Evolutionary conservation across 495 filamentous ascomycete species (phyloP).

Genomic region (Tuber umbilicatum): DNA sequence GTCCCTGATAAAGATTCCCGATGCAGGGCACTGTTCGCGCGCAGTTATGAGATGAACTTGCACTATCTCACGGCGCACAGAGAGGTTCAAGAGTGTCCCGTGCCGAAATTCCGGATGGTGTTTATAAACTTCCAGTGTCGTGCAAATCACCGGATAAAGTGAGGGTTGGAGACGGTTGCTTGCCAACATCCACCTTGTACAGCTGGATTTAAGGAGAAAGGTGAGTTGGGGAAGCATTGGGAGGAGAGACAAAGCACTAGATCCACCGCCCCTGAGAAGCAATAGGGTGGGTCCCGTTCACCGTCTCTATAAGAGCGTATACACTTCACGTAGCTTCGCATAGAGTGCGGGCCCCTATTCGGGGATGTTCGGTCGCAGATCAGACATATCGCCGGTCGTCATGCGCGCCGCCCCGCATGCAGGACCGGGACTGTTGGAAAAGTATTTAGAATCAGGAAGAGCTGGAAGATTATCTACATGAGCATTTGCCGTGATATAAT

Average conservation of each 20-base stretch:
- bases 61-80: conserved; percentile 21
- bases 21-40: conserved; percentile 21
- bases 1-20: conserved; percentile 13
- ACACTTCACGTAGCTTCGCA: conserved; percentile 9
- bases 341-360: conserved; percentile 17
- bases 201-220: too few species aligned
- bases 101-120: conserved; percentile 12
- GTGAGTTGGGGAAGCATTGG: conserved; percentile 24
- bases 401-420: conserved; percentile 25
- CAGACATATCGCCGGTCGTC: conserved; percentile 6
- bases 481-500: conserved; percentile 10
- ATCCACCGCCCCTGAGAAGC: conserved; percentile 13
- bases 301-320: conserved; percentile 14
- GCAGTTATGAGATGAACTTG: too few species aligned
- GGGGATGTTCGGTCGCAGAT: conserved; percentile 15
- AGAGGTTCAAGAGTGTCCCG: conserved; percentile 16
- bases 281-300: background rate
- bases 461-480: conserved; percentile 21
- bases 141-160: conserved; percentile 20
- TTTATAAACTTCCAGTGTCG: conserved; percentile 24
- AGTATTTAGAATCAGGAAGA: conserved; percentile 25
- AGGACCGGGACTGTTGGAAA: conserved; percentile 13
- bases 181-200: conserved; percentile 10
- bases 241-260: conserved; percentile 9
- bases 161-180: conserved; percentile 12